phyloP scores from a whole-genome alignment of 2,329 filamentous ascomycete species.

The Aspergillus sp. region DNA sequence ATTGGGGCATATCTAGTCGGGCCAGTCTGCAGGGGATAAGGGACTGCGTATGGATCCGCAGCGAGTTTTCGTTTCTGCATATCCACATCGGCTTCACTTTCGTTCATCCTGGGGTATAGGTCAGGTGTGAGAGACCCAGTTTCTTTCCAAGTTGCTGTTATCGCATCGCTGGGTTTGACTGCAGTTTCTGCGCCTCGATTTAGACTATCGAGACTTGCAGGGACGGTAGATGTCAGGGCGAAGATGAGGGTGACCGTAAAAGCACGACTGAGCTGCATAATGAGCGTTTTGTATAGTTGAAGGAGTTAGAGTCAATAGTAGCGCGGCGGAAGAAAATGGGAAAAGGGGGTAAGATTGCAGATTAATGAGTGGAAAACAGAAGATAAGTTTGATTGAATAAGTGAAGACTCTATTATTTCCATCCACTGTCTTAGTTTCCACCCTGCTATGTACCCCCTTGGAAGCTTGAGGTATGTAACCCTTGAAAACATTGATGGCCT shows the following conservation, averaged over 20 bases:
- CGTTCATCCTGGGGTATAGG: not conserved
- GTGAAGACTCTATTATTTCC: not conserved
- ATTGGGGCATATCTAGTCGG: constrained; percentile 61
- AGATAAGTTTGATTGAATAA: not conserved
- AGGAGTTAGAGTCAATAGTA: not conserved
- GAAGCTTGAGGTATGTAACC: constrained; percentile 6
- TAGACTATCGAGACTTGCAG: constrained; percentile 57
- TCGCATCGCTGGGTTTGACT: constrained; percentile 49
- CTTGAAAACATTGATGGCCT: not conserved
- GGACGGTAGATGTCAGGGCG: constrained; percentile 42
- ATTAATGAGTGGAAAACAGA: not conserved
- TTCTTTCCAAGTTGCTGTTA: constrained; percentile 60
- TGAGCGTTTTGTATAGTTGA: constrained; percentile 15
- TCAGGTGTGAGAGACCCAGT: constrained; percentile 48
- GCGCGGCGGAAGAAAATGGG: not conserved
- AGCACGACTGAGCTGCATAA: constrained; percentile 28
- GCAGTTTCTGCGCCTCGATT: constrained; percentile 53
- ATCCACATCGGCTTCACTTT: constrained; percentile 13
- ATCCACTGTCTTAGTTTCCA: not conserved
- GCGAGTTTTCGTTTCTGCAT: constrained; percentile 30
- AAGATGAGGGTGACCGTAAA: constrained; percentile 31
- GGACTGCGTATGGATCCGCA: constrained; percentile 39
- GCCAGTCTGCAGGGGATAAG: constrained; percentile 57
- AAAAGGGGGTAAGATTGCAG: not conserved
- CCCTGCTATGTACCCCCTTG: constrained; percentile 4